These are phyloP conservation scores for Scheffersomyces titani DNA, from an alignment of 1,139 yeast species.

Conservation along the genomic window DNA sequence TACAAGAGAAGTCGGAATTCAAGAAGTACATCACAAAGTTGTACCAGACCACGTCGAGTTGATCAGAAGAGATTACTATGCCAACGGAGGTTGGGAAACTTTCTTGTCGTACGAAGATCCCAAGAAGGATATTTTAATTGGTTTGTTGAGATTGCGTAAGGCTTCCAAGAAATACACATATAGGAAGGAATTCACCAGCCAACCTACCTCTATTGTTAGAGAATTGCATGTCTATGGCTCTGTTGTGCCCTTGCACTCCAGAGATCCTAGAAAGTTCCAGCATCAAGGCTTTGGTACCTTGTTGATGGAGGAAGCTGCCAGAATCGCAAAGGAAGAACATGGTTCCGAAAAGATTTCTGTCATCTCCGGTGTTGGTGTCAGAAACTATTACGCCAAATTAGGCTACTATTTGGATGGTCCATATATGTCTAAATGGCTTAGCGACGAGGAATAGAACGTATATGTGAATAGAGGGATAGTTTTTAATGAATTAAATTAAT, in stretches of 20 bases:
- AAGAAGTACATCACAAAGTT: slow-evolving; percentile 96
- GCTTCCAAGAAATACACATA: slow-evolving; percentile 89
- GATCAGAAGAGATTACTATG: slow-evolving; percentile 92
- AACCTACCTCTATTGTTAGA: slow-evolving; percentile 90
- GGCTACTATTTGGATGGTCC: slow-evolving; percentile 96
- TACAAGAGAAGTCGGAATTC: slow-evolving; percentile 98
- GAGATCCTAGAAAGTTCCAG: slow-evolving; percentile 97
- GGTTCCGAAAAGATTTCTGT: slow-evolving; percentile 90
- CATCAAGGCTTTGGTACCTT: slow-evolving; percentile 99
- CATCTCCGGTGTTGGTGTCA: slow-evolving; percentile 96
- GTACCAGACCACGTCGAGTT: slow-evolving; percentile 97
- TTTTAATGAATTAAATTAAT: neutral
- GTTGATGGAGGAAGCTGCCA: slow-evolving; percentile 96
- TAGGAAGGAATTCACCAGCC: slow-evolving; percentile 81
- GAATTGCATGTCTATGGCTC: slow-evolving; percentile 97
- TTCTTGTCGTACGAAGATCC: slow-evolving; percentile 96
- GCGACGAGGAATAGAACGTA: slow-evolving; percentile 10
- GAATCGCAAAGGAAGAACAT: slow-evolving; percentile 94
- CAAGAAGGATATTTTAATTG: slow-evolving; percentile 91
- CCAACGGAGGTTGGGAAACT: slow-evolving; percentile 99
- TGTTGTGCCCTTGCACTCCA: slow-evolving; percentile 94
- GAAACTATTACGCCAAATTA: slow-evolving; percentile 89
- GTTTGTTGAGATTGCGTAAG: slow-evolving; percentile 81
- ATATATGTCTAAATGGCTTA: slow-evolving; percentile 74
- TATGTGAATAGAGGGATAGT: neutral